Base-by-base conservation (phyloP, 139 green algal species). In the Chlamydomonas schloesseri region DNA sequence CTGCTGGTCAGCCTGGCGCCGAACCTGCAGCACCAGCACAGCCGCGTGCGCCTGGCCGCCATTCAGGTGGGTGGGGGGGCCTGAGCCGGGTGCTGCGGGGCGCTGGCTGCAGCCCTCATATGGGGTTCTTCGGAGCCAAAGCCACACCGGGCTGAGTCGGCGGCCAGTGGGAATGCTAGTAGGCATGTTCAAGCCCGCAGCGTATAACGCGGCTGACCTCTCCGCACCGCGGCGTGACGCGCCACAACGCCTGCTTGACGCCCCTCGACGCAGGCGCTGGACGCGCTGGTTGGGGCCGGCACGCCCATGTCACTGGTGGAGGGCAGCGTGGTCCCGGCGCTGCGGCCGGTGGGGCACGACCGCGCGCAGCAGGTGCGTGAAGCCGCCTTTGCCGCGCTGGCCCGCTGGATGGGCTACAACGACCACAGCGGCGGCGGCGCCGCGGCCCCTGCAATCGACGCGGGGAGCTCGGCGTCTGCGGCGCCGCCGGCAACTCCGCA, bases 21-120 rank as follows among this genome's bases (percentile, higher is more conserved):
- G n/a, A 78, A 58, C 71, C 71, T 96, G 29, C 68, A 83, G 26
- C 95, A 97, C 88, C 91, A 92, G 86, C 95, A 97, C 75, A 94
- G 91, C 64, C 87, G 92, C 0, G 94, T 97, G 70, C 86, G 94
- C 2, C 71, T 90, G 50, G 75, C 80, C 14, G 57, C 73, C 37
- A 68, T 88, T 8, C 42, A 50, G 42, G 42, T 50, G 42, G 42
- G 42, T 50, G 42, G 42, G 42, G 42, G 42, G 42, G 42, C 6
- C 42, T 50, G 42, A n/a, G n/a, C n/a, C 42, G 42, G 42, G 42
- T 5, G 42, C 42, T 50, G 42, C 6, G 42, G 42, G 42, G 5
- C 8, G 42, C 6, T 50, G 42, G 42, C 8, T 50, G 42, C 42
- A n/a, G n/a, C n/a, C n/a, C n/a, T n/a, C n/a, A n/a, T n/a, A n/a